Percentiles rank a stretch among this genome's conserved stretches.
Conservation (phyloP, 495 filamentous ascomycete genomes). For the Aspergillus hancockii region DNA sequence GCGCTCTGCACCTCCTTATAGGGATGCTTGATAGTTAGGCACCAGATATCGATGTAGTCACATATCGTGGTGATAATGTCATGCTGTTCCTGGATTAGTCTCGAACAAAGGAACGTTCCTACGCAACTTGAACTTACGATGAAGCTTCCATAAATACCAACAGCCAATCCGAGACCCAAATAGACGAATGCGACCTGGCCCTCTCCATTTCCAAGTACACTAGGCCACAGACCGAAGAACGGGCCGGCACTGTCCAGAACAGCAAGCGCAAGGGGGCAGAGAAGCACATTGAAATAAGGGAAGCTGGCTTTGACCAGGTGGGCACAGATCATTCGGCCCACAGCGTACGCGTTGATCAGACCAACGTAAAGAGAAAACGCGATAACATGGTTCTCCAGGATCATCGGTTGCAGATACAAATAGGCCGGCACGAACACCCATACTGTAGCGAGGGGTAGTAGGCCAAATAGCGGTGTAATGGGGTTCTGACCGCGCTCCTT, state of each 20-base stretch:
- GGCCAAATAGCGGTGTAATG: constrained; percentile 72
- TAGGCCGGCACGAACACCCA: constrained; percentile 78
- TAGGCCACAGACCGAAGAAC: constrained; percentile 73
- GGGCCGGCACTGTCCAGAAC: constrained; percentile 79
- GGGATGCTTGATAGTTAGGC: constrained; percentile 85
- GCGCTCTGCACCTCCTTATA: constrained; percentile 31
- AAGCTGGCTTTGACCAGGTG: constrained; percentile 83
- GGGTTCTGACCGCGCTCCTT: constrained; percentile 69
- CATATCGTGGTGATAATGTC: constrained; percentile 97
- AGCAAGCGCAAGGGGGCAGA: constrained; percentile 67
- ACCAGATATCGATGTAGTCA: constrained; percentile 98
- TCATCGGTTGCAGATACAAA: constrained; percentile 78
- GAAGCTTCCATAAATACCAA: constrained; percentile 94
- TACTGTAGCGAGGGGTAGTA: constrained; percentile 72
- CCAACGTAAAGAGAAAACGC: constrained; percentile 87
- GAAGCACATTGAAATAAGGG: constrained; percentile 80
- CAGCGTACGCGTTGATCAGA: constrained; percentile 87
- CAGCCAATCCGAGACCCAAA: constrained; percentile 71
- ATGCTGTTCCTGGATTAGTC: constrained; percentile 39
- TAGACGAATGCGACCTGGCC: constrained; percentile 89
- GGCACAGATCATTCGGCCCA: constrained; percentile 91
- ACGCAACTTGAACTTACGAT: constrained; percentile 55
- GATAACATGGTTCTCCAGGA: constrained; percentile 77
- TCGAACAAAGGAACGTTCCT: background rate
- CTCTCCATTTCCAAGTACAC: constrained; percentile 66